Evolutionary conservation across 2,329 filamentous ascomycete genomes (phyloP).

Genomic region (Reticulascus tulasneorum): DNA sequence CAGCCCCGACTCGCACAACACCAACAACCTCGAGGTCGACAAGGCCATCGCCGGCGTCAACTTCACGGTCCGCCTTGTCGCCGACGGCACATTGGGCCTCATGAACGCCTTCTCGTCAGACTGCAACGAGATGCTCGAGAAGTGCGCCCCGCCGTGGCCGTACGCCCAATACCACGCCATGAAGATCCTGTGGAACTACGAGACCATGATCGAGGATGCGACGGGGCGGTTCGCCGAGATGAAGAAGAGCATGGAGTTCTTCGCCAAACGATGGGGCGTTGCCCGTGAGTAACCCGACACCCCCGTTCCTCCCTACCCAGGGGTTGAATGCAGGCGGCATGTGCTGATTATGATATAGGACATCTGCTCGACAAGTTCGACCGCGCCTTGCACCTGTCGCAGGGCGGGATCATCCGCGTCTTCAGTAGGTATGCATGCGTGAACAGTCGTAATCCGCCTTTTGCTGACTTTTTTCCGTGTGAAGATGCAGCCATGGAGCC

Average conservation of each 20-base stretch:
- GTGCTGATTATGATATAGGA: too few species aligned
- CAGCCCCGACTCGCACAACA: conserved; percentile 14
- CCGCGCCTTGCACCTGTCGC: too few species aligned
- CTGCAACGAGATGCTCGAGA: conserved; percentile 25
- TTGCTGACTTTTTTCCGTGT: too few species aligned
- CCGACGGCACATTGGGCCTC: conserved; percentile 30
- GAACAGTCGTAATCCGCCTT: too few species aligned
- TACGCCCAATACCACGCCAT: conserved; percentile 30
- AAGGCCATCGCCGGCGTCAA: conserved; percentile 32
- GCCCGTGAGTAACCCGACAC: conserved; percentile 28
- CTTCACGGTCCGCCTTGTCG: conserved; percentile 31
- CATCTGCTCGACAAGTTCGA: too few species aligned
- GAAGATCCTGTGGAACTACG: conserved; percentile 27
- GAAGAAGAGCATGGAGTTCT: conserved; percentile 28
- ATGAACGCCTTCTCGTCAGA: conserved; percentile 28
- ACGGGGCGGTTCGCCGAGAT: conserved; percentile 28
- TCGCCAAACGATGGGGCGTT: conserved; percentile 29
- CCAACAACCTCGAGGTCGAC: conserved; percentile 24
- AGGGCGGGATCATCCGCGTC: too few species aligned
- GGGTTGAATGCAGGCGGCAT: too few species aligned
- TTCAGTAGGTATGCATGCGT: too few species aligned
- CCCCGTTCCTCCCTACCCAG: too few species aligned
- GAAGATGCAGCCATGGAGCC: too few species aligned
- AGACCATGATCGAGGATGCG: conserved; percentile 26
- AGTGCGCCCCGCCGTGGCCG: conserved; percentile 28